These are phyloP conservation scores for Stentor coeruleus DNA, from an alignment of 73 alveolate species.

Conservation along the genomic window DNA sequence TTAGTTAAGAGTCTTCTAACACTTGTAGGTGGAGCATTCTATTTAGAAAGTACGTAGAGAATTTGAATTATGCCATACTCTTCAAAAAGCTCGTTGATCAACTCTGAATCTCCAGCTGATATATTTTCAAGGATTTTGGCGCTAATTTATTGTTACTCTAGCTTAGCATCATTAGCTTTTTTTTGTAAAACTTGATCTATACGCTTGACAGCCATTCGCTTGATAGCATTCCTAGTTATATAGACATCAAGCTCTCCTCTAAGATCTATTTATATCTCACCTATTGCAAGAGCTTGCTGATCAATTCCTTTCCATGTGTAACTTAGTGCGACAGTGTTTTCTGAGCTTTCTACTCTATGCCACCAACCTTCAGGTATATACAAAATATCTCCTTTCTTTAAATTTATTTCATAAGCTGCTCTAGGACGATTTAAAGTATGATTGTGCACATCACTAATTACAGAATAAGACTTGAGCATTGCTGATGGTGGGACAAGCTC, in stretches of 20 bases:
- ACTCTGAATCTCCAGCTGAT: slow-evolving; percentile 19
- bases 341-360: neutral
- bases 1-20: neutral
- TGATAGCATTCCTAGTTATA: neutral
- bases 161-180: neutral
- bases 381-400: slow-evolving; percentile 23
- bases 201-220: neutral
- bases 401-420: neutral
- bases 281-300: neutral
- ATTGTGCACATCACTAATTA: neutral
- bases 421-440: neutral
- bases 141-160: neutral
- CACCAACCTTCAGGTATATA: slow-evolving; percentile 34
- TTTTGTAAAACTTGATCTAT: neutral
- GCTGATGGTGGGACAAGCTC: neutral
- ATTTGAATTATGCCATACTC: neutral
- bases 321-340: neutral
- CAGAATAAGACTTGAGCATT: neutral
- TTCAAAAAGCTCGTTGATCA: neutral
- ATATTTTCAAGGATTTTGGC: neutral
- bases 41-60: neutral
- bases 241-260: slow-evolving; percentile 14
- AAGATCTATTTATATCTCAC: neutral
- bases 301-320: slow-evolving; percentile 22
- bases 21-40: slow-evolving; percentile 1